Evolutionary conservation across 1,139 yeast species (phyloP).

Genomic region (Sugiyamaella neomexicana): DNA sequence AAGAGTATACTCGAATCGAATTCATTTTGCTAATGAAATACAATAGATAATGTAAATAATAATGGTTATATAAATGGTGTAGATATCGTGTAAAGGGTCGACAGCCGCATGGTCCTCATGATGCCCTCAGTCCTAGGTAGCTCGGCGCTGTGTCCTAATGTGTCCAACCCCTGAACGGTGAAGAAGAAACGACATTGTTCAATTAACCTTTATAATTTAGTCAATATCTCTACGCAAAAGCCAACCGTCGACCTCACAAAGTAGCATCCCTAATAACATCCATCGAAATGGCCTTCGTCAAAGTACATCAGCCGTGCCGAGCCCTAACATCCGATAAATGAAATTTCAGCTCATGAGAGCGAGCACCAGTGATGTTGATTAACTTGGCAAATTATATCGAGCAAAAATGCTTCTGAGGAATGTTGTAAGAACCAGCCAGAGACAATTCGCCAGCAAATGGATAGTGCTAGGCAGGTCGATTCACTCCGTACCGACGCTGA

Average conservation of each 20-base stretch:
- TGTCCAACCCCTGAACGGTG: too few relatives aligned
- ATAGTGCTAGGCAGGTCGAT: constrained; percentile 42
- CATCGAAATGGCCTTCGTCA: background rate
- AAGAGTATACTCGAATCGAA: too few relatives aligned
- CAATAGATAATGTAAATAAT: background rate
- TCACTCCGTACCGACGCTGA: constrained; percentile 66
- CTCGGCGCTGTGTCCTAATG: too few relatives aligned
- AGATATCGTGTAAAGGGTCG: too few relatives aligned
- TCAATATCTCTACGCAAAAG: too few relatives aligned
- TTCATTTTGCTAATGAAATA: background rate
- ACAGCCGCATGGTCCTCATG: too few relatives aligned
- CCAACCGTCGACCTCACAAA: too few relatives aligned
- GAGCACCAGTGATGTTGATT: background rate
- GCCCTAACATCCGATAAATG: constrained; percentile 6
- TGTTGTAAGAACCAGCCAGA: background rate
- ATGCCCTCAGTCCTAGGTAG: too few relatives aligned
- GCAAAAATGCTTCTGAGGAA: constrained; percentile 7
- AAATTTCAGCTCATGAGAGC: background rate
- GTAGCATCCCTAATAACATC: too few relatives aligned
- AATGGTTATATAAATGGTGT: too few relatives aligned
- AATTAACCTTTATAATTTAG: too few relatives aligned
- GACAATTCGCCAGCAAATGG: background rate
- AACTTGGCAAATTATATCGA: background rate
- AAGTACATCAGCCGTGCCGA: background rate
- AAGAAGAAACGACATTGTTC: too few relatives aligned